Evolutionary conservation across 177 flowering plant species (phyloP).

Genomic region (Vitis hybrid): DNA sequence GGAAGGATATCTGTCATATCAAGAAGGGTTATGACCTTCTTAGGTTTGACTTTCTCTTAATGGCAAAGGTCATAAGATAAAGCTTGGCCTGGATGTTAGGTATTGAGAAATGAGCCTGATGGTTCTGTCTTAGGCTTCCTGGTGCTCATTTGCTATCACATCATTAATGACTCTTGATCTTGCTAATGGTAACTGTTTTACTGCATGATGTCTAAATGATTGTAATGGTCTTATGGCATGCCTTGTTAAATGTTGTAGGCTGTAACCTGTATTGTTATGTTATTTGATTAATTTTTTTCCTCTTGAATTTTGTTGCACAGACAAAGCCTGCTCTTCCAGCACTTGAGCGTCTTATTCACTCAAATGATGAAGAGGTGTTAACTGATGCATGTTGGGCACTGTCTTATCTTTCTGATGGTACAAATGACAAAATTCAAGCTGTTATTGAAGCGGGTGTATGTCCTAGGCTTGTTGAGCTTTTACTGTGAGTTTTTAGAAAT

Average conservation of each 20-base stretch:
- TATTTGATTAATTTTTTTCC: neutral
- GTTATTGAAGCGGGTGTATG: constrained; percentile 63
- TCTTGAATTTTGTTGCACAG: constrained; percentile 20
- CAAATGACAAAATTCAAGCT: constrained; percentile 75
- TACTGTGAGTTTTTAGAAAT: constrained; percentile 39
- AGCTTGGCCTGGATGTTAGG: too few species aligned
- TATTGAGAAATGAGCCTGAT: too few species aligned
- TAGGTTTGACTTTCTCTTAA: too few species aligned
- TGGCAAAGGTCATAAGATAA: too few species aligned
- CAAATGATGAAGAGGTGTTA: constrained; percentile 62
- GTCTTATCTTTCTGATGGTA: constrained; percentile 71
- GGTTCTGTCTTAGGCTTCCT: too few species aligned
- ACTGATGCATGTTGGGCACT: constrained; percentile 79
- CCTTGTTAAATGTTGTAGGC: neutral
- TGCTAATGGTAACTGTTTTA: too few species aligned
- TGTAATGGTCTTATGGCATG: too few species aligned
- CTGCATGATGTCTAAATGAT: too few species aligned
- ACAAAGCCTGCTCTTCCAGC: constrained; percentile 62
- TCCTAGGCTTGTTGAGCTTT: constrained; percentile 56
- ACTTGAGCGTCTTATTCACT: constrained; percentile 52
- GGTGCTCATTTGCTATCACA: too few species aligned
- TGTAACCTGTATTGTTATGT: neutral
- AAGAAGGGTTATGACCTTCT: too few species aligned
- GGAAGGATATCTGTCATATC: too few species aligned
- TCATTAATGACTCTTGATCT: too few species aligned